Base-by-base conservation (phyloP, 2,329 filamentous ascomycete genomes). In the Penicillium sp. region DNA sequence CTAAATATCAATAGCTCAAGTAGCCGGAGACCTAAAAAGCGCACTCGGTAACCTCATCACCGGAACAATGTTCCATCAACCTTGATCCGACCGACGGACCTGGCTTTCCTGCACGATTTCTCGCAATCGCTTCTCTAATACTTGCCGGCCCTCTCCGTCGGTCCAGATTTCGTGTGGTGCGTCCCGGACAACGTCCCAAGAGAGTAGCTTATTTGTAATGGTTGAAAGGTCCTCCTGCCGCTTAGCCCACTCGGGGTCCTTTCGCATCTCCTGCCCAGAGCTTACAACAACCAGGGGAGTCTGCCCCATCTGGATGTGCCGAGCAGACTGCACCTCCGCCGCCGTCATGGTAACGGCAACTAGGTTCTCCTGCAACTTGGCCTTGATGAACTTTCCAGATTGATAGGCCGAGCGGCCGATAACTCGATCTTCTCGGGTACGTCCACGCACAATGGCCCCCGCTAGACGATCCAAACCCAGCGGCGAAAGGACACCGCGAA, bases 361-460 rank as follows among this genome's bases (percentile, higher is more conserved):
- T 1, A 97, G 79, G 58, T 87, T 92, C 75, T 99, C 94, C 73
- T 99, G 94, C 50, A 99, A 79, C 72, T 92, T 89, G 4, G 91
- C 88, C 69, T 95, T 96, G 70, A 96, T 87, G 69, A 83, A 87
- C 69, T 92, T 95, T 55, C 89, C 89, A 22, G 80, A 81, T 71
- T 95, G 90, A 66, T 90, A 87, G 0, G 90, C 84, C 5, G 85
- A 84, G 40, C 84, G 81, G 11, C 94, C 94, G 71, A 88, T 95
- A 10, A 96, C 85, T 9, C 94, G 87, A 69, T 97, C 92, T 67
- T 88, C 84, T 33, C 89, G 85, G 1, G 81, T 87, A 36, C 91
- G 87, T 33, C 91, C 90, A 46, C 83, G 83, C 77, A 97, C 89
- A 5, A 97, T 72, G 7, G 92, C 91, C 0, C 88, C 92, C 0